Conservation (phyloP, 176 grass and related monocot genomes). For the Themeda triandra region DNA sequence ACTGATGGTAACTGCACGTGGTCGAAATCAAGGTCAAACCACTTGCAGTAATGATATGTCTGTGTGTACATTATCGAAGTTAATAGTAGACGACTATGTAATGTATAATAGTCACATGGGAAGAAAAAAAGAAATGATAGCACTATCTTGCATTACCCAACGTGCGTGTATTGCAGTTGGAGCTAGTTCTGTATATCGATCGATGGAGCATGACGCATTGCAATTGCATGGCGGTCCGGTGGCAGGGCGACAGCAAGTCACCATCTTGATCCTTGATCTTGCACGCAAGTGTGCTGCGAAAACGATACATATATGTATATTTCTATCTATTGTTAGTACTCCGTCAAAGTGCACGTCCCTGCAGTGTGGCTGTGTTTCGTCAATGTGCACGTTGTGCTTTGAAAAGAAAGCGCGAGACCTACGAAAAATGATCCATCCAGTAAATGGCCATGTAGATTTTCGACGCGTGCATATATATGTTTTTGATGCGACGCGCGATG, state of each 20-base stretch:
- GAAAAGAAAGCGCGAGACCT: neutral
- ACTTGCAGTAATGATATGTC: neutral
- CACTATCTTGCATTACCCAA: neutral
- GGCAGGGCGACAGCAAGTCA: neutral
- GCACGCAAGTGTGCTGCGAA: neutral
- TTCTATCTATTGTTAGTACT: neutral
- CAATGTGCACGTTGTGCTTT: neutral
- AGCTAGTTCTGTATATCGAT: neutral
- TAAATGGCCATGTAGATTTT: neutral
- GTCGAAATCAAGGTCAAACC: conserved; percentile 23
- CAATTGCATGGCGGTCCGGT: neutral
- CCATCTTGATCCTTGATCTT: neutral
- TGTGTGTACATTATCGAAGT: neutral
- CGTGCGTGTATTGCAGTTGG: neutral
- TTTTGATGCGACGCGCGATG: neutral
- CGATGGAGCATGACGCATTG: neutral
- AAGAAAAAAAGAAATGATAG: neutral
- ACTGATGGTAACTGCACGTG: conserved; percentile 9
- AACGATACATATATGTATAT: neutral
- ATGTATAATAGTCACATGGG: neutral
- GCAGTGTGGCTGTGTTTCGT: too few relatives aligned
- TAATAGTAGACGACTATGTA: neutral
- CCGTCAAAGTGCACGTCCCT: neutral
- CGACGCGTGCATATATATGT: neutral
- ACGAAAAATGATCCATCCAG: neutral